Conservation (phyloP, 106 monocot species). For the Allium cepa region DNA sequence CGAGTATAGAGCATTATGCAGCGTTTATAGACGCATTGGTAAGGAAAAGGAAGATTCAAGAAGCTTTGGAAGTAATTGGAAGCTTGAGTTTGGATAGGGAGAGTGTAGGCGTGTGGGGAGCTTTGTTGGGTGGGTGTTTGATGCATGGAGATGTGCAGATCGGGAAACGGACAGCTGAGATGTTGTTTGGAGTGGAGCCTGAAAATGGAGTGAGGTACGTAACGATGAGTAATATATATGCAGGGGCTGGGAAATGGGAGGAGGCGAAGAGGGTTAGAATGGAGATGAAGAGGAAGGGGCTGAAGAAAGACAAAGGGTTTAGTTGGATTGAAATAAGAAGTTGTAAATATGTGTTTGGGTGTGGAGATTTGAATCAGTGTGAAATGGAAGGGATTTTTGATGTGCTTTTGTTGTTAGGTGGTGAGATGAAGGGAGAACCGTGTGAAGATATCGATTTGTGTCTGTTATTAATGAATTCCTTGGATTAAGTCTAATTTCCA, state of each 20-base stretch:
- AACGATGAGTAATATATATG: slow-evolving; percentile 58
- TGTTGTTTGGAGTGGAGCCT: slow-evolving; percentile 45
- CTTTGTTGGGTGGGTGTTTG: slow-evolving; percentile 50
- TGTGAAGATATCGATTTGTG: too few relatives aligned
- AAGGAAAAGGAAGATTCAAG: slow-evolving; percentile 23
- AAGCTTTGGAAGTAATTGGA: slow-evolving; percentile 44
- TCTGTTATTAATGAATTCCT: too few relatives aligned
- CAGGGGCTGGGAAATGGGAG: slow-evolving; percentile 55
- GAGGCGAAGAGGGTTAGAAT: slow-evolving; percentile 32
- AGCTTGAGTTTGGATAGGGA: slow-evolving; percentile 12
- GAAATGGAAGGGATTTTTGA: slow-evolving; percentile 34
- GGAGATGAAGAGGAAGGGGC: slow-evolving; percentile 54
- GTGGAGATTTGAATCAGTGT: slow-evolving; percentile 34
- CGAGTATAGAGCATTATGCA: slow-evolving; percentile 51
- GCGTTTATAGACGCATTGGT: slow-evolving; percentile 52
- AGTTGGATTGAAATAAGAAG: slow-evolving; percentile 71
- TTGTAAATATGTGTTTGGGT: slow-evolving; percentile 35
- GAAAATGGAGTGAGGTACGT: slow-evolving; percentile 54
- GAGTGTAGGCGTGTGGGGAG: slow-evolving; percentile 50
- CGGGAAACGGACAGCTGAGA: slow-evolving; percentile 38
- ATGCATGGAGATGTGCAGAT: slow-evolving; percentile 50
- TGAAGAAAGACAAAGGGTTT: slow-evolving; percentile 50
- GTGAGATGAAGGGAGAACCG: slow-evolving; percentile 20
- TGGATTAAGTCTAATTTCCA: too few relatives aligned
- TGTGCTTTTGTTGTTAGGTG: slow-evolving; percentile 22